Evolutionary conservation across 1,284 basidiomycete genomes (phyloP), one percentile per base, ranked within the genome.

Genomic region (Sporisorium sorghi): DNA sequence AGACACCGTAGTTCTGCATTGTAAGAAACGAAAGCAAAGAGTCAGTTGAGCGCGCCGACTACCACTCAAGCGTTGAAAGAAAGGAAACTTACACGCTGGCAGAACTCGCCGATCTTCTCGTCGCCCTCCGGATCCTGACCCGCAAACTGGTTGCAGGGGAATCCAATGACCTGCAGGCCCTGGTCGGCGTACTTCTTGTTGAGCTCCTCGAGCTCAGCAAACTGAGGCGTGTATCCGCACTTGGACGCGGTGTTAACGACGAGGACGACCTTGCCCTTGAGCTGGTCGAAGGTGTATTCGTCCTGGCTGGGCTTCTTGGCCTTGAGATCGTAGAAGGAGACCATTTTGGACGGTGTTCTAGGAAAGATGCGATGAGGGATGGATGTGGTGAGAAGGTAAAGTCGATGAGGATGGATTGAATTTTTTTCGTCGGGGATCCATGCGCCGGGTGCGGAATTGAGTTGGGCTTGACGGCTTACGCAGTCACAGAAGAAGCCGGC

Each of bases 81-180:
- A 15, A 32, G 23, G n/a, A 11, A 10, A 71, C 80, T 65, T 66
- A 82, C 80, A 54, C 72, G 70, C 48, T 75, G 65, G 68, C 82
- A 84, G 52, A 83, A 82, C 30, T 66, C 65, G 37, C 71, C 70
- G 37, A 83, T 83, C 24, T 61, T 63, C 5, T 83, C 79, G 50
- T 83, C 81, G 39, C 76, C 59, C 17, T 66, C 82, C 12, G 83
- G 83, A 47, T 83, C 81, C 69, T 84, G 83, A 46, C 63, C 58
- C 10, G 77, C 86, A 62, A 92, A 92, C 87, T 94, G 93, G 85
- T 96, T 95, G 87, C 90, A 94, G 32, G 93, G 93, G 87, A 95
- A 95, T 2, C 94, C 93, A 61, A 96, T 87, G 77, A 95, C 89
- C 64, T 90, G 87, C 57, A 96, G 88, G 17, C 88, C 91, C 65